Conservation (phyloP, 1,284 basidiomycete species). For the Cronartium ribicola region DNA sequence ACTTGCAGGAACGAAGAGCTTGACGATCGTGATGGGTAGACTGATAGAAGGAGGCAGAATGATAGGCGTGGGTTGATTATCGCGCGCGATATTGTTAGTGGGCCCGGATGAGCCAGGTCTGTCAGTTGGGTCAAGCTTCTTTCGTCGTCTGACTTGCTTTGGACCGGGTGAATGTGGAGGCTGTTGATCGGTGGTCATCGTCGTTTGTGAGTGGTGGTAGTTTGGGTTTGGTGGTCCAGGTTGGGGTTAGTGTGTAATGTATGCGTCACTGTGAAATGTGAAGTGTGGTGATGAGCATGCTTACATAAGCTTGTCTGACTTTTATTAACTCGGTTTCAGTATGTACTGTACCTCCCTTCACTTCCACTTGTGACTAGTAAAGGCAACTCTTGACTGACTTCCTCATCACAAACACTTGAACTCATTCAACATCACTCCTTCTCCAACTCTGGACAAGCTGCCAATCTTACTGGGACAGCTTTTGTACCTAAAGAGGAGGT, state of each 20-base stretch:
- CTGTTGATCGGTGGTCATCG: background rate
- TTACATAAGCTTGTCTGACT: too few relatives aligned
- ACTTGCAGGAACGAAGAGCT: constrained; percentile 31
- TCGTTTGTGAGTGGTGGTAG: background rate
- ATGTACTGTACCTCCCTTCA: too few relatives aligned
- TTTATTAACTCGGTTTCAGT: too few relatives aligned
- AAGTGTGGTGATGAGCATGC: too few relatives aligned
- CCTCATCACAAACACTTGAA: too few relatives aligned
- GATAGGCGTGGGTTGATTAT: constrained; percentile 42
- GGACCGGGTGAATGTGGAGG: background rate
- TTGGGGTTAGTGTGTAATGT: background rate
- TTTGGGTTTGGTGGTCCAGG: background rate
- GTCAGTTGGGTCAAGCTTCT: background rate
- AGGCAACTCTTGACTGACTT: too few relatives aligned
- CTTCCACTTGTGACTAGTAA: too few relatives aligned
- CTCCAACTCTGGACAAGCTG: too few relatives aligned
- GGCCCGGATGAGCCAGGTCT: background rate
- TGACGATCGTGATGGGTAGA: constrained; percentile 45
- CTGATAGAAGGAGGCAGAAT: constrained; percentile 42
- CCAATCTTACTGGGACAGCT: too few relatives aligned
- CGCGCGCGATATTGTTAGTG: background rate
- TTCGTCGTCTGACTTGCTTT: background rate
- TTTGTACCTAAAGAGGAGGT: too few relatives aligned
- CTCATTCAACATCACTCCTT: too few relatives aligned
- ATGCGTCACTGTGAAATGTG: too few relatives aligned